These are phyloP conservation scores for Pichia paraexigua DNA, from an alignment of 805 yeast species.

Conservation along the genomic window DNA sequence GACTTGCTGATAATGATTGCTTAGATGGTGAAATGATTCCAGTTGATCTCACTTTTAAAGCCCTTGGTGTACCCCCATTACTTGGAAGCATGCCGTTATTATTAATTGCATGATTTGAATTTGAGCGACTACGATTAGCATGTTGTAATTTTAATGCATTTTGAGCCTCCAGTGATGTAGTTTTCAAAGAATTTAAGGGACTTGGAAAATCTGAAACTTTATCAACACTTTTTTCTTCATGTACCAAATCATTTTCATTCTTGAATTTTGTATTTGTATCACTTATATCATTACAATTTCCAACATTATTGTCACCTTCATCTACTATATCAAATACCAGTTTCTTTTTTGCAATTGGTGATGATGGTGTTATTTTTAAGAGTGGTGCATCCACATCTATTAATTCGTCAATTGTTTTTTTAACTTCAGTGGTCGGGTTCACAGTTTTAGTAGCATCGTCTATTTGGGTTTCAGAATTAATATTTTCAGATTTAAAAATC, in stretches of 20 bases:
- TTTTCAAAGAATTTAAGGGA: constrained; percentile 26
- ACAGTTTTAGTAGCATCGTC: constrained; percentile 2
- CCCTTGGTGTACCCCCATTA: not conserved
- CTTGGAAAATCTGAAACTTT: constrained; percentile 15
- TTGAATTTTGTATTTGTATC: not conserved
- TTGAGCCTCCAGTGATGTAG: constrained; percentile 15
- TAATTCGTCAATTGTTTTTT: not conserved
- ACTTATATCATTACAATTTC: not conserved
- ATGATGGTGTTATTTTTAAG: not conserved
- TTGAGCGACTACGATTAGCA: constrained; percentile 22
- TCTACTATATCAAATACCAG: not conserved
- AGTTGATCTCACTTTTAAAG: not conserved
- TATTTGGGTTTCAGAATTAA: not conserved
- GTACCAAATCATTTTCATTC: not conserved
- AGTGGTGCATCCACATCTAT: not conserved
- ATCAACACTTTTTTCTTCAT: not conserved
- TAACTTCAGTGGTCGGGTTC: not conserved
- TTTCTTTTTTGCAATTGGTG: not conserved
- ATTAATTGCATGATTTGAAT: constrained; percentile 14
- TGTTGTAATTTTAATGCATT: constrained; percentile 11
- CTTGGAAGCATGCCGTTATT: not conserved
- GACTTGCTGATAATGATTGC: not conserved
- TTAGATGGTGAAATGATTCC: not conserved
- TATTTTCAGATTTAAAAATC: not conserved
- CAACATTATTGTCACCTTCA: not conserved